Evolutionary conservation across 345 rosid genomes (phyloP).

Genomic region (Arabis hirsuta): DNA sequence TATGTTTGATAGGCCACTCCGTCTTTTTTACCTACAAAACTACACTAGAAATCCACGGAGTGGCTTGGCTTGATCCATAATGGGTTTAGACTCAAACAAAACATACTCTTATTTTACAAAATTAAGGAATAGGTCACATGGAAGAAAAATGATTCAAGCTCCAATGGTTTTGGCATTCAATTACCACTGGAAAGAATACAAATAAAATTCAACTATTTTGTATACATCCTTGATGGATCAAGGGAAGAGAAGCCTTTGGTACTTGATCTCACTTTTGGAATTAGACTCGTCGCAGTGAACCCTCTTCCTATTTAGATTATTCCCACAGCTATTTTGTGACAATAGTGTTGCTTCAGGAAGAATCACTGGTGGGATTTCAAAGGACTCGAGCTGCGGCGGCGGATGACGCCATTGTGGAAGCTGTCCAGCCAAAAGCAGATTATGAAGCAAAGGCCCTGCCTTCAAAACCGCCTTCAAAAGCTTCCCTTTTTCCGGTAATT

Average conservation of each 20-base stretch:
- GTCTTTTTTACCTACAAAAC: too few relatives aligned
- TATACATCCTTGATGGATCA: slow-evolving; percentile 48
- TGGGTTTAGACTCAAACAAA: not conserved
- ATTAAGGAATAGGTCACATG: slow-evolving; percentile 1
- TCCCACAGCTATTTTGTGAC: slow-evolving; percentile 50
- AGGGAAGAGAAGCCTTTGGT: slow-evolving; percentile 62
- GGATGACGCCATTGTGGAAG: slow-evolving; percentile 99
- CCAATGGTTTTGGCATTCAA: slow-evolving; percentile 22
- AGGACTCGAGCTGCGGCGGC: slow-evolving; percentile 86
- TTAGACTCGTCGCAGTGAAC: slow-evolving; percentile 56
- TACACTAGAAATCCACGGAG: not conserved
- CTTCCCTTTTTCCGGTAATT: slow-evolving; percentile 76
- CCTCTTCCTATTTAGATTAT: slow-evolving; percentile 65
- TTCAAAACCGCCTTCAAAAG: slow-evolving; percentile 96
- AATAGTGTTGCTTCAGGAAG: slow-evolving; percentile 59
- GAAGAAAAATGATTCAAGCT: slow-evolving; percentile 10
- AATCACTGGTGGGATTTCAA: slow-evolving; percentile 89
- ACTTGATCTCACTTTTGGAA: slow-evolving; percentile 56
- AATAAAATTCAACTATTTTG: slow-evolving; percentile 7
- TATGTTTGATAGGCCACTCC: too few relatives aligned
- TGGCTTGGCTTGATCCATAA: not conserved
- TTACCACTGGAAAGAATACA: slow-evolving; percentile 19
- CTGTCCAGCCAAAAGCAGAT: slow-evolving; percentile 91
- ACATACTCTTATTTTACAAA: too few relatives aligned
- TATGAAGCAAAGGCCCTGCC: slow-evolving; percentile 89